Percentiles rank a stretch among this genome's conserved stretches.
phyloP scores from a whole-genome alignment of 768 basidiomycete genomes.

The Asterophora lycoperdoides region DNA sequence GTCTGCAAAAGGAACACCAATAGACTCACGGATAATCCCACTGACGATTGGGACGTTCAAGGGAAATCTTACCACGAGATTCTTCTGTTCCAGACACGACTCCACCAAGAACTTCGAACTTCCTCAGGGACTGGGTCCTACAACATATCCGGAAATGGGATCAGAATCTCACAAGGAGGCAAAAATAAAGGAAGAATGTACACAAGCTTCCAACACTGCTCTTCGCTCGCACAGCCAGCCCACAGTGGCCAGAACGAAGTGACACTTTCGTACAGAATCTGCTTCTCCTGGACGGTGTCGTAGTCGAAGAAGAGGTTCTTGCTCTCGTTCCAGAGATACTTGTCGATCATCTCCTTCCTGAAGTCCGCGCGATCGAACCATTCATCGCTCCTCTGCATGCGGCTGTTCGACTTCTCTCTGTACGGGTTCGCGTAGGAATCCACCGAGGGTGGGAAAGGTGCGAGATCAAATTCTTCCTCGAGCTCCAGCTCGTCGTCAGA shows the following conservation, averaged over 20 bases:
- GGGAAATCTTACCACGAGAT: conserved; percentile 90
- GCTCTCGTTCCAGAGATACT: conserved; percentile 95
- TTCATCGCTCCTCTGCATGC: conserved; percentile 73
- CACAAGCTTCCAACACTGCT: conserved; percentile 93
- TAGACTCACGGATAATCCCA: conserved; percentile 92
- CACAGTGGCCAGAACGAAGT: conserved; percentile 95
- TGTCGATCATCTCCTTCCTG: conserved; percentile 82
- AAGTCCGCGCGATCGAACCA: conserved; percentile 91
- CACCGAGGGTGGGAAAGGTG: conserved; percentile 85
- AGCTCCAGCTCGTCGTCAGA: conserved; percentile 91
- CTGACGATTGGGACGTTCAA: conserved; percentile 95
- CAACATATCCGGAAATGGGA: conserved; percentile 16
- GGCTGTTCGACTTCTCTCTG: conserved; percentile 54
- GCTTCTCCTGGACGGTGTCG: conserved; percentile 86
- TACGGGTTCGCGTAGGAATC: conserved; percentile 62
- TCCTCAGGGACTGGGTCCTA: conserved; percentile 82
- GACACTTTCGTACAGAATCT: conserved; percentile 95
- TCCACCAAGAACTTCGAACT: conserved; percentile 95
- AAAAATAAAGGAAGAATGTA: conserved; percentile 37
- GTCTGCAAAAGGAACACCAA: conserved; percentile 5
- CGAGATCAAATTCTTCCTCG: conserved; percentile 86
- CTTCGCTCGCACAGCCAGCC: conserved; percentile 96
- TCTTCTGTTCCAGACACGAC: conserved; percentile 96
- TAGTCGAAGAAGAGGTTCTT: conserved; percentile 95
- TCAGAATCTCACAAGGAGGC: background rate